Evolutionary conservation across 2,329 filamentous ascomycete species (phyloP), one percentile per base, ranked within the genome.

Genomic region (Cladosporium sp.): DNA sequence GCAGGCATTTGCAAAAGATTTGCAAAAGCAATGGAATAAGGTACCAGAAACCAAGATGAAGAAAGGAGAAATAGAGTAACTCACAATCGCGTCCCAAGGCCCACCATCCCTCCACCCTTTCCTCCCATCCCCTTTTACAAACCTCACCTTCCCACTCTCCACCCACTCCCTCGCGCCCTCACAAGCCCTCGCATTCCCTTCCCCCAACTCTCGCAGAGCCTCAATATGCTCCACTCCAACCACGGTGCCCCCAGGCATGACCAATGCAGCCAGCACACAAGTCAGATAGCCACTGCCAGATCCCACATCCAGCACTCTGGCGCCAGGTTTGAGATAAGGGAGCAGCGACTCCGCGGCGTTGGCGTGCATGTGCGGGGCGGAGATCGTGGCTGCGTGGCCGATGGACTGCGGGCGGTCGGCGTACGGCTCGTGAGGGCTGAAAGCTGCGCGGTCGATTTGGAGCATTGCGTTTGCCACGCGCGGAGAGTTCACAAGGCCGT

Each of bases 381-480:
- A 87, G 62, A 90, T 90, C 15, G 88, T 90, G 58, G 87, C 88
- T 22, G 74, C 69, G 71, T 85, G 80, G 51, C 88, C 87, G 70
- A 90, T 88, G 60, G 79, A 72, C 71, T 90, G 88, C 0, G 88
- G 88, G 1, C 82, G 84, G 76, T 90, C 88, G 66, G 84, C 79
- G 73, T 97, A 97, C 2, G 94, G 85, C 9, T 73, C 73, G 0
- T 74, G 69, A 3, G 90, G 89, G 14, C 89, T 84, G 75, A 93
- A 97, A 75, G 97, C 84, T 0, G 84, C 92, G 62, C 94, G 85
- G 74, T 99, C 93, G 70, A 97, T 91, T 87, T n/a, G 15, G 14
- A 20, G 22, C 80, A 97, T 96, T 58, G 93, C 92, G n/a, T 84
- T 80, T 68, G 87, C 89, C 36, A 96, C 89, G 22, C 82, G 77